Conservation (phyloP, 306 rosid genomes). For the Cicer arietinum region DNA sequence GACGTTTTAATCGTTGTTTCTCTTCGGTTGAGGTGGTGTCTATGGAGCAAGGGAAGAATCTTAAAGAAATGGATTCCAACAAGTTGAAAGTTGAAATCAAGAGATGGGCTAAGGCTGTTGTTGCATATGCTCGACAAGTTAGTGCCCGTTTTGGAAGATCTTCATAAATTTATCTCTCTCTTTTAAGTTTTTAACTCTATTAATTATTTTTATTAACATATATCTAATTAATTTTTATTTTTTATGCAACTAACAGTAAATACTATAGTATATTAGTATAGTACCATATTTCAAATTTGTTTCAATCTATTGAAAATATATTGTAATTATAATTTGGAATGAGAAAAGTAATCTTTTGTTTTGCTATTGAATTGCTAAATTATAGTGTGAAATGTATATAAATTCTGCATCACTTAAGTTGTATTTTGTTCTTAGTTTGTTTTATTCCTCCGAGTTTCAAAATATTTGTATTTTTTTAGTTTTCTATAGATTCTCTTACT, state of each 20-base stretch:
- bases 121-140: constrained; percentile 84
- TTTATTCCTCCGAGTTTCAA: too few species aligned
- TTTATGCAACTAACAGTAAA: too few species aligned
- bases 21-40: constrained; percentile 61
- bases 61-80: constrained; percentile 77
- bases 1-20: constrained; percentile 56
- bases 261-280: too few species aligned
- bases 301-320: background rate
- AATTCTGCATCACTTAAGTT: background rate
- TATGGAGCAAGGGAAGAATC: constrained; percentile 69
- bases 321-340: background rate
- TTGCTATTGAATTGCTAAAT: background rate
- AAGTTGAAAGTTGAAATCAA: constrained; percentile 77
- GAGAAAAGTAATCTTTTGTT: background rate
- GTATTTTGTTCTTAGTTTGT: background rate
- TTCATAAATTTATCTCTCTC: too few species aligned
- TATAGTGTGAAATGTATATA: constrained; percentile 6
- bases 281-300: background rate
- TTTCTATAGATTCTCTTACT: background rate
- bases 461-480: background rate
- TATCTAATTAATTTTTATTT: too few species aligned
- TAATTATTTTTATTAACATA: too few species aligned
- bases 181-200: too few species aligned
- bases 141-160: constrained; percentile 63
- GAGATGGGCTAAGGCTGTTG: constrained; percentile 96